Evolutionary conservation across 2,329 filamentous ascomycete species (phyloP).

Genomic region (Acarospora socialis): DNA sequence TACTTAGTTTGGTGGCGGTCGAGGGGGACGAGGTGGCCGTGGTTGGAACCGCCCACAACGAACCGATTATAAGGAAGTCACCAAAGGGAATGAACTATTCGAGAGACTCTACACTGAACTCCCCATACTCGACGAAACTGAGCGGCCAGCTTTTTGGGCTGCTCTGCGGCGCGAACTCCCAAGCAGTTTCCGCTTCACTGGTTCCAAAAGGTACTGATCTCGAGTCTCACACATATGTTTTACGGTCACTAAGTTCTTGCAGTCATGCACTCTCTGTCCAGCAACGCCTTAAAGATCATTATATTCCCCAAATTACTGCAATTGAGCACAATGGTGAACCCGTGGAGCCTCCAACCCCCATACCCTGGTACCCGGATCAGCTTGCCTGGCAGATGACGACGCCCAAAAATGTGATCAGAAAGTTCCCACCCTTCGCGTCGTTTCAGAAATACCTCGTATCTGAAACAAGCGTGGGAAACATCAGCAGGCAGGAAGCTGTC

Average conservation of each 20-base stretch:
- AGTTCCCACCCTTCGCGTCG: conserved; percentile 82
- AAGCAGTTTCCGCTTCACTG: conserved; percentile 95
- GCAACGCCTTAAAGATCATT: conserved; percentile 71
- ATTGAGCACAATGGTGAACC: conserved; percentile 71
- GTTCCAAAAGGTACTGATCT: conserved; percentile 61
- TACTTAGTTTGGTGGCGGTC: conserved; percentile 19
- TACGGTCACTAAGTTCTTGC: conserved; percentile 8
- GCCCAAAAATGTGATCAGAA: conserved; percentile 86
- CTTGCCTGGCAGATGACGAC: conserved; percentile 98
- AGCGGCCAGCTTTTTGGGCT: conserved; percentile 71
- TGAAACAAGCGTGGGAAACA: conserved; percentile 93
- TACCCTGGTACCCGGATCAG: conserved; percentile 87
- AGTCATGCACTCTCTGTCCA: conserved; percentile 88
- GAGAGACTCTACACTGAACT: conserved; percentile 76
- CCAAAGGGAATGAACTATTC: conserved; percentile 70
- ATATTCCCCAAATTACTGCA: conserved; percentile 77
- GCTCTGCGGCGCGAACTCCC: conserved; percentile 72
- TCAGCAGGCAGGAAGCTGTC: conserved; percentile 92
- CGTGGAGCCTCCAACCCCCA: conserved; percentile 67
- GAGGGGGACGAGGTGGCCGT: conserved; percentile 26
- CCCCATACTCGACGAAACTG: conserved; percentile 60
- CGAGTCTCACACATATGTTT: conserved; percentile 10
- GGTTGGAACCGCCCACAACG: conserved; percentile 25
- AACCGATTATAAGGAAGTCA: conserved; percentile 44
- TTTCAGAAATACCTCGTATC: conserved; percentile 98